Conservation (phyloP, 2,329 filamentous ascomycete species). For the Dendrostoma leiphaemia region DNA sequence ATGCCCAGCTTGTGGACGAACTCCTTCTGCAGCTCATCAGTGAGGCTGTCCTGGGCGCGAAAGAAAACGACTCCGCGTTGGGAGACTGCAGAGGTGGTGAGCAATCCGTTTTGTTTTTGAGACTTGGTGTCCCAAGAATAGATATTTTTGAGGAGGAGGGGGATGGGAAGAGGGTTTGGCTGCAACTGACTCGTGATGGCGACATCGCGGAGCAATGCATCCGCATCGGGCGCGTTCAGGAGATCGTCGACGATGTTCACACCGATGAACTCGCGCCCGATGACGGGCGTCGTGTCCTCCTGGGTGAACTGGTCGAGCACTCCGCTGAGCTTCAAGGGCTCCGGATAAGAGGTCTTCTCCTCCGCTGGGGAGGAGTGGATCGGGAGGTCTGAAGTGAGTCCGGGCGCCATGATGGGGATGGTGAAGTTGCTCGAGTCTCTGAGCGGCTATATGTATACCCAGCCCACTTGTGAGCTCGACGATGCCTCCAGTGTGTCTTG, state of each 20-base stretch:
- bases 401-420: conserved; percentile 13
- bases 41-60: conserved; percentile 42
- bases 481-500: no score
- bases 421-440: no score
- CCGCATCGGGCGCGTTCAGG: conserved; percentile 10
- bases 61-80: conserved; percentile 51
- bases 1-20: conserved; percentile 46
- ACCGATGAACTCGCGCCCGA: conserved; percentile 15
- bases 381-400: conserved; percentile 6
- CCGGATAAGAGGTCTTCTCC: conserved; percentile 7
- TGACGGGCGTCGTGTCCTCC: conserved; percentile 16
- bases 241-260: conserved; percentile 19
- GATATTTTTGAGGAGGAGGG: neutral
- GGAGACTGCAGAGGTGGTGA: conserved; percentile 36
- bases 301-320: conserved; percentile 10
- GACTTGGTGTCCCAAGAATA: neutral
- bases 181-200: conserved; percentile 19
- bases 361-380: conserved; percentile 1
- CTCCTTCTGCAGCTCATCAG: conserved; percentile 44
- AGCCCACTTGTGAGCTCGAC: no score
- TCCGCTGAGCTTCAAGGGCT: conserved; percentile 13
- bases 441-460: no score
- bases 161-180: no score
- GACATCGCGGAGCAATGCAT: conserved; percentile 13
- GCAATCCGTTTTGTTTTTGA: neutral